A percentile compares a stretch with the other conserved stretches of the same genome.
Conservation (phyloP, 2,329 filamentous ascomycete genomes). For the Ophiostoma sp. region DNA sequence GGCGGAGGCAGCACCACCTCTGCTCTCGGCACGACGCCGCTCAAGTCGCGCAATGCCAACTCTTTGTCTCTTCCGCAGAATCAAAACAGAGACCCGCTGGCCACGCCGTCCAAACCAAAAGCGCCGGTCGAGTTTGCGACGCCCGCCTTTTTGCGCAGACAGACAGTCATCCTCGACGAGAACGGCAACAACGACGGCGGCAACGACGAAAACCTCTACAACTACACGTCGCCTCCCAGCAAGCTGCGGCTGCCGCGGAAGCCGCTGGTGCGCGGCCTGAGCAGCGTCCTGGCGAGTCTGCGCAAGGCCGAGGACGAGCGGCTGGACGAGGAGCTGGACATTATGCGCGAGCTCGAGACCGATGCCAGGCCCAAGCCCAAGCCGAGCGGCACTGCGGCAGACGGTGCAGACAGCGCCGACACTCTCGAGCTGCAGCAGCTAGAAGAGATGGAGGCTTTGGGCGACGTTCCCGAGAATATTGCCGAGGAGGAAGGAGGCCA, state of each 20-base stretch:
- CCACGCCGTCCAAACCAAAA: constrained; percentile 20
- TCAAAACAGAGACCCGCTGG: not conserved
- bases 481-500: constrained; percentile 26
- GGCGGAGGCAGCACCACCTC: not conserved
- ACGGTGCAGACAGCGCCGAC: not conserved
- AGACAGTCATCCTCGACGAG: constrained; percentile 45
- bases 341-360: constrained; percentile 64
- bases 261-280: constrained; percentile 63
- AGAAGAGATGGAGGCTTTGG: not conserved
- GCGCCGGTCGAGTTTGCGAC: constrained; percentile 55
- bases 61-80: constrained; percentile 9
- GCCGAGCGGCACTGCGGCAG: not conserved
- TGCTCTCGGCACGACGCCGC: constrained; percentile 56
- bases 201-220: constrained; percentile 30
- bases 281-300: constrained; percentile 66
- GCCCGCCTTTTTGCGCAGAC: constrained; percentile 59
- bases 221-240: constrained; percentile 42
- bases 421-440: constrained; percentile 9
- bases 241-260: constrained; percentile 53
- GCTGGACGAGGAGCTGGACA: constrained; percentile 68
- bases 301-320: constrained; percentile 64
- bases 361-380: constrained; percentile 20
- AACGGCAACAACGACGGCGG: constrained; percentile 35
- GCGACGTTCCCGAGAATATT: too few species aligned
- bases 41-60: constrained; percentile 45